Conservation (phyloP, 2,329 filamentous ascomycete genomes). For the Xylariaceae sp. region DNA sequence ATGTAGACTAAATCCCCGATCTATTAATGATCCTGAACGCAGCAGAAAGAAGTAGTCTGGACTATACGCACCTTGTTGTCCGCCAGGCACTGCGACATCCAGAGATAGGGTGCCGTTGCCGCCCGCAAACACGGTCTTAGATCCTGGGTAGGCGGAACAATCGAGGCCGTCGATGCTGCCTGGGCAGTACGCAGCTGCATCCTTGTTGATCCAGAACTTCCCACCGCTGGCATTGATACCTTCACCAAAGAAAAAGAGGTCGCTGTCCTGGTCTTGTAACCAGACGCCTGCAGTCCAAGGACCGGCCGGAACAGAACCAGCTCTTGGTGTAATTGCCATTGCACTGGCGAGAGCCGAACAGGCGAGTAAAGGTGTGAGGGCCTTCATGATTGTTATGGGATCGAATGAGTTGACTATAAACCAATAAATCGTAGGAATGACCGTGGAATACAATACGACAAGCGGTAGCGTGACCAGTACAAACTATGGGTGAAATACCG, state of each 20-base stretch:
- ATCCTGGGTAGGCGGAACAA: conserved; percentile 20
- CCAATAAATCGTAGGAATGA: background rate
- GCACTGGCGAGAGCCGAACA: conserved; percentile 7
- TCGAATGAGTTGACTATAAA: background rate
- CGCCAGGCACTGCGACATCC: conserved; percentile 25
- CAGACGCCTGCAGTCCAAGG: conserved; percentile 26
- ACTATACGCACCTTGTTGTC: conserved; percentile 25
- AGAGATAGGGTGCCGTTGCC: conserved; percentile 19
- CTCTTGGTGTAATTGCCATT: conserved; percentile 3
- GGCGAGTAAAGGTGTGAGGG: background rate
- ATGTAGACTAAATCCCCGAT: conserved; percentile 23
- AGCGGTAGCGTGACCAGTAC: background rate
- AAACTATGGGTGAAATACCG: no score
- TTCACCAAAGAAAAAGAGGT: conserved; percentile 14
- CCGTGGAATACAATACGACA: background rate
- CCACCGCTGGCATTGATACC: conserved; percentile 28
- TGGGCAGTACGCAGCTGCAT: conserved; percentile 27
- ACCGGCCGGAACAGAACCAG: conserved; percentile 6
- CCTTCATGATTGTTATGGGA: conserved; percentile 4
- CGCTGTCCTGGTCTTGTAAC: conserved; percentile 2
- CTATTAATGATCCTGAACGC: background rate
- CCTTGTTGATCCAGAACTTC: conserved; percentile 29
- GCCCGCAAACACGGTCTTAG: conserved; percentile 21
- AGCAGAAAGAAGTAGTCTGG: background rate
- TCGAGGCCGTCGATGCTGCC: conserved; percentile 14